Base-by-base conservation (phyloP, 1,284 basidiomycete species). In the Malassezia arunalokei region DNA sequence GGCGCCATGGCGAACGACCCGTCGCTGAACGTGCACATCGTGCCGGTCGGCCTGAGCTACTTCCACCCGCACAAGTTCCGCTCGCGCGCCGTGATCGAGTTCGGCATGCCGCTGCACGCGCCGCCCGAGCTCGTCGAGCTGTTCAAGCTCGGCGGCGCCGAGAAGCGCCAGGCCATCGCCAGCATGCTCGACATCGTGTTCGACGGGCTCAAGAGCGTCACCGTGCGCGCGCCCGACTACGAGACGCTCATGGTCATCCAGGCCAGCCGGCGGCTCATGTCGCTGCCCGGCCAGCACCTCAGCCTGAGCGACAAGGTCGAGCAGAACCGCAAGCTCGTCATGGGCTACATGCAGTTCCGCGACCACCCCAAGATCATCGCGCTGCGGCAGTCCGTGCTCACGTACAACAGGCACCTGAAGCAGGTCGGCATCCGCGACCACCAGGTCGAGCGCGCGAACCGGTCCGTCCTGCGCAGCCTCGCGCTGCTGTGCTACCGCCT, bases 241-340 rank as follows among this genome's bases (percentile, higher is more conserved):
- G 94, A 99, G 64, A 98, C 94, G 1, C 79, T 99, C 51, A 94
- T 96, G 90, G 80, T 94, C 56, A 87, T 96, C 53, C 94, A 99
- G 80, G 94, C 94, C 12, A 89, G 86, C 20, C 82, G 94, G 44
- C 80, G 94, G 46, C 78, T 99, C 51, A 98, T 98, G 76, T 87
- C 87, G 64, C 86, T 89, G 3, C 92, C 94, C 17, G 88, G 90
- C 6, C 90, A 94, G 71, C 85, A 94, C 73, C 78, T 95, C 57
- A 94, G 90, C 0, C 76, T 99, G 24, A 87, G 90, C 43, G 91
- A 96, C 77, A 90, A 95, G 9, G 94, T 99, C 33, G 91, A 98
- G 74, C 79, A 98, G 52, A 96, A 94, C 74, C 85, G 88, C 68
- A 84, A 90, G 40, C 85, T 98, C 69, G 81, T 98, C 64, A 85